Evolutionary conservation across 352 stramenopile genomes (phyloP).

Genomic region (Globisporangium lucens): DNA sequence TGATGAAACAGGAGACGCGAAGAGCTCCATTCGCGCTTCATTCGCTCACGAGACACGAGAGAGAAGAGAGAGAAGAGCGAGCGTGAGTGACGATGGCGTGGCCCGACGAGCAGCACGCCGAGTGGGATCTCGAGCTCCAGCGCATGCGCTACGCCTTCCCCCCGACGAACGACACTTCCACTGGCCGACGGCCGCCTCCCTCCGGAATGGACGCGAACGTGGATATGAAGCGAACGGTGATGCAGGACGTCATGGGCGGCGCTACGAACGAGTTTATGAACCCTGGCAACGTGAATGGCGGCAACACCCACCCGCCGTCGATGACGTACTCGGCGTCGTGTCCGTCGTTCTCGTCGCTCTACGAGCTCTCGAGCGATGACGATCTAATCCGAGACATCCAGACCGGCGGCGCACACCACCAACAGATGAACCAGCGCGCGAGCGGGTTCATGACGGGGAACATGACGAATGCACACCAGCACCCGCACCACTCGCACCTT

Average conservation of each 20-base stretch:
- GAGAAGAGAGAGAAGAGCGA: neutral
- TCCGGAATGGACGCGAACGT: neutral
- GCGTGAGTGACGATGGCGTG: constrained; percentile 12
- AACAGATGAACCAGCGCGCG: neutral
- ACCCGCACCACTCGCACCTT: neutral
- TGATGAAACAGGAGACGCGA: constrained; percentile 6
- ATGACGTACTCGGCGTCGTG: constrained; percentile 74
- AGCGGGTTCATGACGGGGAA: constrained; percentile 2
- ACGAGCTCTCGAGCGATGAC: constrained; percentile 48
- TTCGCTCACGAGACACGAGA: neutral
- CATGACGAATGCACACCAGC: constrained; percentile 6
- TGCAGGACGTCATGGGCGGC: neutral
- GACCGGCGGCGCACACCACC: neutral
- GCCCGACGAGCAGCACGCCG: constrained; percentile 9
- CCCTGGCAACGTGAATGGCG: neutral
- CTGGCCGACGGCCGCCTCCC: neutral
- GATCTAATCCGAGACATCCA: constrained; percentile 44
- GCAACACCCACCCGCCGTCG: constrained; percentile 8
- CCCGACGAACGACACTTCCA: neutral
- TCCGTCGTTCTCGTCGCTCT: constrained; percentile 66
- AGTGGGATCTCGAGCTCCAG: constrained; percentile 17
- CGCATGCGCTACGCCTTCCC: constrained; percentile 16
- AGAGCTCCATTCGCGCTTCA: constrained; percentile 7
- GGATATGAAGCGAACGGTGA: constrained; percentile 1
- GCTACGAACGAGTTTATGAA: neutral